Evolutionary conservation across 768 basidiomycete genomes (phyloP), one percentile per base, ranked within the genome.

Genomic region (Rhodocollybia butyracea): DNA sequence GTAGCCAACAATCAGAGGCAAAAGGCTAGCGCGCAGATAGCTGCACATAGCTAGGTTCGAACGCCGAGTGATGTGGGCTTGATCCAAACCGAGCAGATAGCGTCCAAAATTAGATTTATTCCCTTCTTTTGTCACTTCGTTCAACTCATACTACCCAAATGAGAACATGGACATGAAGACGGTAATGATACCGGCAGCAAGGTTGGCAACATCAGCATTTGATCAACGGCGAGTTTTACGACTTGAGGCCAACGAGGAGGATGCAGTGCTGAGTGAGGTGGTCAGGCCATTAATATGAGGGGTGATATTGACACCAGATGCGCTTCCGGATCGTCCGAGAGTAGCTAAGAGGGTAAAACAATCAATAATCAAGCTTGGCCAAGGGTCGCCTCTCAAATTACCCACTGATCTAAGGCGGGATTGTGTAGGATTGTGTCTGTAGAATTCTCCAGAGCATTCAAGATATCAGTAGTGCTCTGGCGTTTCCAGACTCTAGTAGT

Each of bases 161-260:
- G 22, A 26, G 6, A 5, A 13, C 21, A 46, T 10, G 21, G 8
- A 24, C 12, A n/a, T 19, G 30, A 42, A 47, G 64, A 22, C 68
- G 22, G 58, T 63, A 46, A 69, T 15, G 54, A 66, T 59, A 1
- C 43, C 63, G 1, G 68, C 66, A 27, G 66, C 57, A 42, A 66
- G 61, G 29, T 57, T 47, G 6, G 68, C 68, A 42, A 69, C 55
- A 4, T 68, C 66, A 30, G 59, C 54, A 47, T 64, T 47, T 1
- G 63, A 57, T 59, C 65, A 66, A 45, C 67, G 61, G 58, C 67
- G 64, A 30, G 34, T 17, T 8, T 46, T 27, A 4, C 39, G 39
- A 27, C 27, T 40, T 21, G 50, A 34, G 24, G 55, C 39, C 31
- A 68, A 58, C 19, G 59, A 53, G 2, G 61, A 38, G 34, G 63